Conservation (phyloP, 2,329 filamentous ascomycete genomes). For the Aureobasidium sp. region DNA sequence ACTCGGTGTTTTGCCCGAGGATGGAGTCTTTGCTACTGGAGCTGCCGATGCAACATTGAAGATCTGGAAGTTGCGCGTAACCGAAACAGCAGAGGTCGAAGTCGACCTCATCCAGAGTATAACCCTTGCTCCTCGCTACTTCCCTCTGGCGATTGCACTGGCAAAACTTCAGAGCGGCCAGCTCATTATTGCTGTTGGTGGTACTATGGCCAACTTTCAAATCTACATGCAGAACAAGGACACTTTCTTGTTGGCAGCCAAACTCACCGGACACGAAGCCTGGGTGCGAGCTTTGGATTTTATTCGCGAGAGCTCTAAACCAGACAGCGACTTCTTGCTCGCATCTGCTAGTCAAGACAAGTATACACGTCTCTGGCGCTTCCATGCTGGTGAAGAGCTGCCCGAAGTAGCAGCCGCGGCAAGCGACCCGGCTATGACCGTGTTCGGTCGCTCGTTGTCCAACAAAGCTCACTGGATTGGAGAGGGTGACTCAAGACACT, state of each 20-base stretch:
- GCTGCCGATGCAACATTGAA: slow-evolving; percentile 55
- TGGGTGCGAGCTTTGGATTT: slow-evolving; percentile 89
- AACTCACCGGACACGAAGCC: slow-evolving; percentile 80
- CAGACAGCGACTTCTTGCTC: slow-evolving; percentile 62
- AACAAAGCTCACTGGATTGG: slow-evolving; percentile 82
- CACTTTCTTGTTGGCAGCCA: slow-evolving; percentile 64
- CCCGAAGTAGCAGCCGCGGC: slow-evolving; percentile 48
- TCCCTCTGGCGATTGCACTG: slow-evolving; percentile 70
- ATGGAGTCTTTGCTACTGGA: slow-evolving; percentile 47
- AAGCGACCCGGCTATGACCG: slow-evolving; percentile 48
- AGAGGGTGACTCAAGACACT: slow-evolving; percentile 54
- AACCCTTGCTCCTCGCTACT: slow-evolving; percentile 64
- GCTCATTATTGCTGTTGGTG: slow-evolving; percentile 64
- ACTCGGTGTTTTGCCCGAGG: slow-evolving; percentile 38
- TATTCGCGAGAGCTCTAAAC: slow-evolving; percentile 48
- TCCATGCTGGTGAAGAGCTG: slow-evolving; percentile 61
- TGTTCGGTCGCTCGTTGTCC: slow-evolving; percentile 64
- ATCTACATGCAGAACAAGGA: slow-evolving; percentile 57
- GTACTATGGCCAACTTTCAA: slow-evolving; percentile 75
- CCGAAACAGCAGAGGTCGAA: slow-evolving; percentile 12
- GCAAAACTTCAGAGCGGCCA: slow-evolving; percentile 44
- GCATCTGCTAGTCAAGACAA: slow-evolving; percentile 96
- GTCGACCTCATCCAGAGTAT: slow-evolving; percentile 59
- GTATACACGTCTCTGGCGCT: slow-evolving; percentile 87
- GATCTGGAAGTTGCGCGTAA: slow-evolving; percentile 53